phyloP scores from a whole-genome alignment of 1,284 basidiomycete species.

The Cutaneotrichosporon arboriforme region DNA sequence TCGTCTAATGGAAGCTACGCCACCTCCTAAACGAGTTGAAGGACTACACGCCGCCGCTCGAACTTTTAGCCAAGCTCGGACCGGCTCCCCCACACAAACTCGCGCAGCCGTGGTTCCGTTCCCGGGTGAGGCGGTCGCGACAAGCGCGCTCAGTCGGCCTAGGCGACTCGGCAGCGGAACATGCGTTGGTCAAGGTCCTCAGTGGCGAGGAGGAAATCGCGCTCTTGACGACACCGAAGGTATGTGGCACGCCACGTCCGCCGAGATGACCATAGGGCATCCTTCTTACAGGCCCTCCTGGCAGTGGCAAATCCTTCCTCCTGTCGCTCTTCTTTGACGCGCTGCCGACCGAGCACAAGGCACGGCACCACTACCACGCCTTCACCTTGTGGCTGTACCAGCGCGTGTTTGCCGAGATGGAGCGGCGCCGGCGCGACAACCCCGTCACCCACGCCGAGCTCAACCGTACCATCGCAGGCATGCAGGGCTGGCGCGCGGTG shows the following conservation, averaged over 20 bases:
- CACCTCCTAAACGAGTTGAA: slow-evolving; percentile 35
- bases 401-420: slow-evolving; percentile 49
- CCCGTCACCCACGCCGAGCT: slow-evolving; percentile 41
- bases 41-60: slow-evolving; percentile 43
- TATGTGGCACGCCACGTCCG: slow-evolving; percentile 23
- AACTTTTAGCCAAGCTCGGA: slow-evolving; percentile 38
- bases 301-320: slow-evolving; percentile 58
- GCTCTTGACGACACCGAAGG: slow-evolving; percentile 57
- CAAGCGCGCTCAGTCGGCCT: neutral
- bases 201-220: slow-evolving; percentile 60
- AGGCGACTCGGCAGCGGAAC: slow-evolving; percentile 18
- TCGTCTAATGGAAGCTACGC: slow-evolving; percentile 30
- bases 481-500: slow-evolving; percentile 43
- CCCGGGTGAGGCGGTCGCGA: neutral
- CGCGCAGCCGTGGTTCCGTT: slow-evolving; percentile 7
- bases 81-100: slow-evolving; percentile 28
- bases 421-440: slow-evolving; percentile 21
- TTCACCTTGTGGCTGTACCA: slow-evolving; percentile 65
- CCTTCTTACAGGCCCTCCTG: slow-evolving; percentile 54
- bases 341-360: slow-evolving; percentile 58
- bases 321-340: slow-evolving; percentile 62
- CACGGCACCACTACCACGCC: slow-evolving; percentile 62
- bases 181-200: slow-evolving; percentile 53
- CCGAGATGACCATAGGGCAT: slow-evolving; percentile 42
- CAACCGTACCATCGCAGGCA: slow-evolving; percentile 40